Conservation (phyloP, 352 stramenopile genomes). For the Globisporangium perplexum region DNA sequence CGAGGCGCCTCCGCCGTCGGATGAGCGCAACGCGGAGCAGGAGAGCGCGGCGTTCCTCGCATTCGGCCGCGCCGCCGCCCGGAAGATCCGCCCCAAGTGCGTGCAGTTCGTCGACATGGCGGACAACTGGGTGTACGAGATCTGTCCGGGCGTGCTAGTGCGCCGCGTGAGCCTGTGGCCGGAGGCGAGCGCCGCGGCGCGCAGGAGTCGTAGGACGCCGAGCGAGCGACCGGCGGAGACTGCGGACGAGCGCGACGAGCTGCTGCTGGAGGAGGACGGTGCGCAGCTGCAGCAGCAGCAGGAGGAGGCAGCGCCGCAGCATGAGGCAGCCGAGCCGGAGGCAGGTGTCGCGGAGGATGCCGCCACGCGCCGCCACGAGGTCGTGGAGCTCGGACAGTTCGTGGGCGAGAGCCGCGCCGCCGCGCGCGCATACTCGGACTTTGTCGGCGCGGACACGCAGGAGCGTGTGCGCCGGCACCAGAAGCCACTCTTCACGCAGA, state of each 20-base stretch:
- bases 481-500: constrained; percentile 65
- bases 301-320: constrained; percentile 6
- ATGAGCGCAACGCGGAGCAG: constrained; percentile 2
- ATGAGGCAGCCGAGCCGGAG: no score
- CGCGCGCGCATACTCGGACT: constrained; percentile 37
- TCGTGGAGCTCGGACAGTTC: constrained; percentile 37
- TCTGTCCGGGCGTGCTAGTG: constrained; percentile 54
- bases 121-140: constrained; percentile 55
- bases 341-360: no score
- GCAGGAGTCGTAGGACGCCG: no score
- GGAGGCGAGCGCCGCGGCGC: background rate
- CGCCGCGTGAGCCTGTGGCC: constrained; percentile 35
- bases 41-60: constrained; percentile 23
- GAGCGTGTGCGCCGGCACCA: constrained; percentile 28
- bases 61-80: constrained; percentile 44
- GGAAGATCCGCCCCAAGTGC: constrained; percentile 59
- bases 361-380: constrained; percentile 15
- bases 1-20: no score
- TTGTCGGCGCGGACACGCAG: constrained; percentile 36
- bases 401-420: constrained; percentile 22
- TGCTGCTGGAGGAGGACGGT: no score
- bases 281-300: background rate
- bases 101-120: constrained; percentile 50
- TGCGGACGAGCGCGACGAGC: background rate
- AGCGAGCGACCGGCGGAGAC: background rate